Base-by-base conservation (phyloP, 108 stramenopile genomes). In the Skeletonema potamos region DNA sequence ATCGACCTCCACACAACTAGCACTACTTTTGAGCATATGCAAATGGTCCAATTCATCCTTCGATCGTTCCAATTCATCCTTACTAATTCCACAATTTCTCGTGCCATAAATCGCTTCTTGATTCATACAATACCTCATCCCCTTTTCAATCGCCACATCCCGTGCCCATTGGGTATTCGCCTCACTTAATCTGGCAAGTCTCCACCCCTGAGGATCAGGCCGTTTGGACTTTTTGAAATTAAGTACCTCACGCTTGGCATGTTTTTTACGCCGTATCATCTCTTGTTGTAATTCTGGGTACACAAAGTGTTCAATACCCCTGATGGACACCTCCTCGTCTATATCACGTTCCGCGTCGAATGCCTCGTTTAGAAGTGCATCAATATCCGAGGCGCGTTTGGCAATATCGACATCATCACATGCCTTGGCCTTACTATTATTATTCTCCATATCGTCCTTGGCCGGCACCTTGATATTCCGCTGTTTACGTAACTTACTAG, bases 271-370 rank as follows among this genome's bases (percentile, higher is more conserved):
- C 6, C 77, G 69, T 1, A 77, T 77, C 77, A 77, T 77, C 29
- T 77, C 77, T 41, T 71, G 69, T 33, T 77, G 77, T 12, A 77
- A 36, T 8, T 70, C 64, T 13, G 77, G 77, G 27, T 66, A 77
- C 26, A 77, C 77, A 22, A 77, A 71, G 59, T 79, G 77, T 33
- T 77, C 77, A 41, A 77, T 77, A 26, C 77, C 77, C 7, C 77
- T 64, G 27, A 77, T 77, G 48, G 77, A 77, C 0, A 59, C 39
- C 8, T 28, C 17, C n/a, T 57, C 57, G 43, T 70, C 37, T 6
- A 1, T 34, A 58, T 77, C 76, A n/a, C 26, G 48, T 43, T 77
- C 58, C 20, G 48, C 20, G 29, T 63, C 33, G 27, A 66, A 59
- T n/a, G 64, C 77, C 22, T 27, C n/a, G 0, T 24, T n/a, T 4